phyloP scores from a whole-genome alignment of 2,329 filamentous ascomycete genomes.

The Epicoccum sorghinum region DNA sequence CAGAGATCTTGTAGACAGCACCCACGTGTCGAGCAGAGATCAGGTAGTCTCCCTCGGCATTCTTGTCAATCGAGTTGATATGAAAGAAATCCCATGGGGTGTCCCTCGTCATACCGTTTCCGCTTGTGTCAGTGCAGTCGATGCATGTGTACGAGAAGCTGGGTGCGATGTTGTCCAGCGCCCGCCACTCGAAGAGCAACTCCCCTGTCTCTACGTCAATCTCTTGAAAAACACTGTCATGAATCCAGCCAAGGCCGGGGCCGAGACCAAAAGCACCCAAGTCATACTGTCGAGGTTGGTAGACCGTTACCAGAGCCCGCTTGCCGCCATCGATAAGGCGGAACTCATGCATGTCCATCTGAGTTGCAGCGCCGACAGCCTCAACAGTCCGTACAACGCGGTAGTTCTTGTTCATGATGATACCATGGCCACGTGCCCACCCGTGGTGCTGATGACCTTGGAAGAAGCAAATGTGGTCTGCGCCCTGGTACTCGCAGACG shows the following conservation, averaged over 20 bases:
- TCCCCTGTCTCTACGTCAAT: conserved; percentile 47
- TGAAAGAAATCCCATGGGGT: conserved; percentile 48
- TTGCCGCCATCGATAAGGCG: conserved; percentile 11
- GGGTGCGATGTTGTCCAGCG: conserved; percentile 31
- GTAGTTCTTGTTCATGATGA: conserved; percentile 11
- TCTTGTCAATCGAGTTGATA: conserved; percentile 51
- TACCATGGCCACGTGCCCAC: conserved; percentile 12
- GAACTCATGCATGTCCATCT: conserved; percentile 14
- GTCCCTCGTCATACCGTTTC: conserved; percentile 9
- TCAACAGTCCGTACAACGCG: conserved; percentile 6
- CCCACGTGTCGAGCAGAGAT: conserved; percentile 37
- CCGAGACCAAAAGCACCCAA: conserved; percentile 47
- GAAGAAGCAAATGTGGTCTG: conserved; percentile 15
- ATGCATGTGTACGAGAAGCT: conserved; percentile 17
- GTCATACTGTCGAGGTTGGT: conserved; percentile 46
- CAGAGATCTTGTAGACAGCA: conserved; percentile 35
- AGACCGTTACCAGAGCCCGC: conserved; percentile 35
- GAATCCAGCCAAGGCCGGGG: conserved; percentile 46
- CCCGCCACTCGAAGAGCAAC: conserved; percentile 48
- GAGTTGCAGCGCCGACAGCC: conserved; percentile 12
- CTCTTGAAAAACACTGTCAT: conserved; percentile 53
- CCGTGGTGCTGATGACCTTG: conserved; percentile 12
- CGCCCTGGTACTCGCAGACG: conserved; percentile 14
- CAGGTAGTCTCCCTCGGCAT: conserved; percentile 36
- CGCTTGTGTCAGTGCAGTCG: conserved; percentile 11